Conservation (phyloP, 192 early-diverging fungal species). For the Kickxella alabastrina region DNA sequence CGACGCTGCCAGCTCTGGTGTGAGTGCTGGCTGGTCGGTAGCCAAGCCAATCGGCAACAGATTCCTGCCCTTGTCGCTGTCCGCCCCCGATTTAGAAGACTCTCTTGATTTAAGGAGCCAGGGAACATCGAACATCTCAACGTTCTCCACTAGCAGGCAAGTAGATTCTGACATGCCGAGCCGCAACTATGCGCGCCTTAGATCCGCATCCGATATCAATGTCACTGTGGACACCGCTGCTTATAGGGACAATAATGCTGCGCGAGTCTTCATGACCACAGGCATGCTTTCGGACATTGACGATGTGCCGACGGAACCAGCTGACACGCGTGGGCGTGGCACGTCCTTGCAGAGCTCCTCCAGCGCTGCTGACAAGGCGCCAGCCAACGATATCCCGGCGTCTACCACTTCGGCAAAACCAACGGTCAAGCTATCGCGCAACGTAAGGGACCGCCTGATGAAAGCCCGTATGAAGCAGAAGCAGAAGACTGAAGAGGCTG, state of each 20-base stretch:
- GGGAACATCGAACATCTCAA: not conserved
- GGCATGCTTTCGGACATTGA: constrained; percentile 31
- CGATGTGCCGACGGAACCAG: constrained; percentile 25
- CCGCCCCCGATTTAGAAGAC: constrained; percentile 1
- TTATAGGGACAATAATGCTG: constrained; percentile 42
- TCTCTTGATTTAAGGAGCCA: too few relatives aligned
- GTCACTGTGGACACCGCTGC: constrained; percentile 44
- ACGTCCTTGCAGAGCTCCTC: not conserved
- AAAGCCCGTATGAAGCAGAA: constrained; percentile 44
- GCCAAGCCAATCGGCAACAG: constrained; percentile 25
- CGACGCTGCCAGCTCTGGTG: not conserved
- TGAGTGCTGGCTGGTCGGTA: constrained; percentile 30
- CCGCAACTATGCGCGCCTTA: constrained; percentile 21
- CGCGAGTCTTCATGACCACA: constrained; percentile 38
- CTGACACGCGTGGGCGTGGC: constrained; percentile 18
- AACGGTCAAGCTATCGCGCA: constrained; percentile 24
- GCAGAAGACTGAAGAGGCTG: constrained; percentile 18
- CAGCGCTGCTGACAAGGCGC: not conserved
- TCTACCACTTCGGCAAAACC: not conserved
- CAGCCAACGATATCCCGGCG: not conserved
- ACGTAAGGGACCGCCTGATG: constrained; percentile 43
- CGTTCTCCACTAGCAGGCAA: constrained; percentile 10
- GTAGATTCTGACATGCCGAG: constrained; percentile 1
- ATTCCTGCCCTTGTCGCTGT: constrained; percentile 19
- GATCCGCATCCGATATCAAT: constrained; percentile 35